Evolutionary conservation across 1,284 basidiomycete species (phyloP).

Genomic region (Austroboletus niveus): DNA sequence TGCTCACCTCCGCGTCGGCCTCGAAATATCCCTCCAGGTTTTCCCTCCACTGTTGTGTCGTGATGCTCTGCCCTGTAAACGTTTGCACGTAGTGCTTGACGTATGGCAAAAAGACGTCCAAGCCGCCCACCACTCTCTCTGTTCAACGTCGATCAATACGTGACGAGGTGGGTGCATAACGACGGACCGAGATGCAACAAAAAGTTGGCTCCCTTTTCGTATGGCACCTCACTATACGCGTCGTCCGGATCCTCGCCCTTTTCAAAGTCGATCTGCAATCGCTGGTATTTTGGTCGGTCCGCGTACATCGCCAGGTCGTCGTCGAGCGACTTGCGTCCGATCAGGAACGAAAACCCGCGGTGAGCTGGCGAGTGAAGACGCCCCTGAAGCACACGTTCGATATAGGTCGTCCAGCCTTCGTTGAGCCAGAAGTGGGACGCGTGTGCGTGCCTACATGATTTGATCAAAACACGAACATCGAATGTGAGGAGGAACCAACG

Average conservation of each 20-base stretch:
- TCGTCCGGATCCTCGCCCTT: constrained; percentile 87
- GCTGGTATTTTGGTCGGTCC: constrained; percentile 72
- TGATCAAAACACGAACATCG: neutral
- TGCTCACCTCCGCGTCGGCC: constrained; percentile 55
- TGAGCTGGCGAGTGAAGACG: constrained; percentile 75
- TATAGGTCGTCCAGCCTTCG: constrained; percentile 93
- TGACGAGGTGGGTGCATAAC: no score
- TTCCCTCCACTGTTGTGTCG: constrained; percentile 84
- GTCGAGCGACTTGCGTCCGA: constrained; percentile 72
- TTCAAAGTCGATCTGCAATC: constrained; percentile 83
- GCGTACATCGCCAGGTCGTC: constrained; percentile 69
- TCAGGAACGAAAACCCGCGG: constrained; percentile 79
- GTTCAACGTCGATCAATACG: neutral
- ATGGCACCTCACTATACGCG: constrained; percentile 69
- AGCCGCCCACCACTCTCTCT: constrained; percentile 84
- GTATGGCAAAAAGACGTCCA: constrained; percentile 84
- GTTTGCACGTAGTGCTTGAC: constrained; percentile 78
- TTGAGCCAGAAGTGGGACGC: constrained; percentile 89
- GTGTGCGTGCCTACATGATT: constrained; percentile 54
- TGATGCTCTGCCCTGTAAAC: constrained; percentile 82
- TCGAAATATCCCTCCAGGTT: constrained; percentile 84
- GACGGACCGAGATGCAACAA: constrained; percentile 59
- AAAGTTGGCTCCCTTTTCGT: constrained; percentile 78
- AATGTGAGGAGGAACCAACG: constrained; percentile 41
- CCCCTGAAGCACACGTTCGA: constrained; percentile 82